phyloP scores from a whole-genome alignment of 192 early-diverging fungal genomes.

The Coemansia pectinata region DNA sequence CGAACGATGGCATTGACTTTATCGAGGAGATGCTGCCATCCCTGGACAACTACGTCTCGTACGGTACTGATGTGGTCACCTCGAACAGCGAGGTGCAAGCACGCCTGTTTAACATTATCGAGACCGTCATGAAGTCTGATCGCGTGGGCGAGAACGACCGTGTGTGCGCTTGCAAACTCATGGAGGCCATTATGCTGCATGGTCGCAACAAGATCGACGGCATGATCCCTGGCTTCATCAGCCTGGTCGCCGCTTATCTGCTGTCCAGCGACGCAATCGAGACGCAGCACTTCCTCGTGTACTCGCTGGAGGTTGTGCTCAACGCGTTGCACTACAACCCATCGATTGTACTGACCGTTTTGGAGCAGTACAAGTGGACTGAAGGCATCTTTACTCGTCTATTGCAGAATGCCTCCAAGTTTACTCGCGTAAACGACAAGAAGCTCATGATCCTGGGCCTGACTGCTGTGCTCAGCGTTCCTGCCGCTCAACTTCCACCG shows the following conservation, averaged over 20 bases:
- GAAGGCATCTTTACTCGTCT: conserved; percentile 78
- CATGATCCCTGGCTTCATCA: conserved; percentile 68
- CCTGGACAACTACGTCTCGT: conserved; percentile 88
- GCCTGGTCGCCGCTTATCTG: conserved; percentile 66
- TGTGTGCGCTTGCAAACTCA: conserved; percentile 78
- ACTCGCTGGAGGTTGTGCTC: conserved; percentile 78
- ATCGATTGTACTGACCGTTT: conserved; percentile 64
- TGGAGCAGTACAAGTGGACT: conserved; percentile 79
- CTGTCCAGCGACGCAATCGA: conserved; percentile 62
- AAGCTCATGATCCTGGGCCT: conserved; percentile 86
- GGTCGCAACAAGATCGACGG: conserved; percentile 81
- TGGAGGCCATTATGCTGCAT: conserved; percentile 83
- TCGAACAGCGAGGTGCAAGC: conserved; percentile 67
- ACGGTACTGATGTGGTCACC: conserved; percentile 78
- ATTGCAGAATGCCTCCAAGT: conserved; percentile 70
- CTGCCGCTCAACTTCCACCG: conserved; percentile 68
- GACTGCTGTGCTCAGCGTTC: conserved; percentile 71
- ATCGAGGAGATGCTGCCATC: conserved; percentile 90
- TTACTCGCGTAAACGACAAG: conserved; percentile 90
- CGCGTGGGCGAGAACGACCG: conserved; percentile 75
- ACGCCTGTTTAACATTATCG: conserved; percentile 81
- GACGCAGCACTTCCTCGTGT: conserved; percentile 69
- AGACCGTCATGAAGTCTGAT: conserved; percentile 81
- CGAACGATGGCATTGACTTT: conserved; percentile 80
- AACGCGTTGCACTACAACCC: conserved; percentile 92